These are phyloP conservation scores for Coemansia umbellata DNA, from an alignment of 192 early-diverging fungal genomes.

Conservation along the genomic window DNA sequence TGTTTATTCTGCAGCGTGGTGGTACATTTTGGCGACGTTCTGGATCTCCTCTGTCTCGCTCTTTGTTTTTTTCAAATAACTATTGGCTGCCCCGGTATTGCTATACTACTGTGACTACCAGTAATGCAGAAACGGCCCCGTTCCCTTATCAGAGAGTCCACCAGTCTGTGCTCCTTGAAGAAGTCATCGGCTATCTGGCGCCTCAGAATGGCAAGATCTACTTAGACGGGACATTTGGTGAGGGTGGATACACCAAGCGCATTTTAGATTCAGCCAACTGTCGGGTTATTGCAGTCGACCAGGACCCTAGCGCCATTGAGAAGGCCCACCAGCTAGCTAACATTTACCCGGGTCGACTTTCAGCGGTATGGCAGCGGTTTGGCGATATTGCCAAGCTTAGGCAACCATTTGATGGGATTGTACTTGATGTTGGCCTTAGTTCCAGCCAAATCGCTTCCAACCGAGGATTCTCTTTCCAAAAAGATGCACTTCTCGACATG, in stretches of 20 bases:
- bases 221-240: conserved; percentile 71
- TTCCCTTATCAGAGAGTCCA: conserved; percentile 35
- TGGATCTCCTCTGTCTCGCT: no score
- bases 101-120: no score
- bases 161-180: conserved; percentile 52
- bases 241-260: conserved; percentile 66
- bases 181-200: conserved; percentile 42
- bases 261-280: conserved; percentile 61
- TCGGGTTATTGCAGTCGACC: conserved; percentile 66
- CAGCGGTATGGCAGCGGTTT: conserved; percentile 60
- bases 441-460: conserved; percentile 62
- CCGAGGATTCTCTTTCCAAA: conserved; percentile 68
- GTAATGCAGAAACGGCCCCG: no score
- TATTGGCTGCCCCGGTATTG: no score
- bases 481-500: conserved; percentile 73
- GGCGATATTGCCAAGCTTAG: conserved; percentile 45
- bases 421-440: conserved; percentile 74
- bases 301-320: conserved; percentile 63
- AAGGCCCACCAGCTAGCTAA: conserved; percentile 51
- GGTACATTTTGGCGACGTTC: no score
- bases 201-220: conserved; percentile 50
- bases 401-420: conserved; percentile 59
- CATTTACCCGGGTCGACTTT: conserved; percentile 50
- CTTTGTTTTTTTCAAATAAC: no score
- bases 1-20: no score